Conservation (phyloP, 1,284 basidiomycete species). For the Irpex sp. region DNA sequence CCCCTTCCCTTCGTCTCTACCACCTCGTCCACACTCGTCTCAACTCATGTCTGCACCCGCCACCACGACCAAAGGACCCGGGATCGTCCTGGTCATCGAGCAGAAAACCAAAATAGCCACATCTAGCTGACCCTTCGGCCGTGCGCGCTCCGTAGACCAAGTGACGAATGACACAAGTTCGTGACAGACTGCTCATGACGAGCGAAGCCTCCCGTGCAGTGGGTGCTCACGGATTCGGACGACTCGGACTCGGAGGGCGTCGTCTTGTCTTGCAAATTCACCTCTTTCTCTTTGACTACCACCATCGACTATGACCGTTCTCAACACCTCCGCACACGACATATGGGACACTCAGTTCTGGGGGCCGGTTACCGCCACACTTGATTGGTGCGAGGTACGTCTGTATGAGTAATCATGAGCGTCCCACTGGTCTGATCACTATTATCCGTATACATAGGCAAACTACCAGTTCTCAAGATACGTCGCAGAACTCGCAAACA, state of each 20-base stretch:
- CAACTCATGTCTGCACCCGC: too few relatives aligned
- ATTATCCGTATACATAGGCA: conserved; percentile 30
- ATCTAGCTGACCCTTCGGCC: not conserved
- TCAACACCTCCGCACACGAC: not conserved
- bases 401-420: not conserved
- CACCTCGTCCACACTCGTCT: too few relatives aligned
- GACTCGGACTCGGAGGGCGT: not conserved
- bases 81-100: not conserved
- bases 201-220: not conserved
- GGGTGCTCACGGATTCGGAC: not conserved
- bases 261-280: not conserved
- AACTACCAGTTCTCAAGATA: conserved; percentile 70
- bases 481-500: conserved; percentile 63
- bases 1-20: too few relatives aligned
- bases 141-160: not conserved
- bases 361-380: conserved; percentile 60
- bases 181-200: not conserved
- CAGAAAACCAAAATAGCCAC: not conserved
- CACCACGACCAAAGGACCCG: not conserved
- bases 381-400: conserved; percentile 67
- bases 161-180: not conserved
- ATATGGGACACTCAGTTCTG: conserved; percentile 28
- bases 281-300: not conserved
- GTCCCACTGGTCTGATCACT: too few relatives aligned
- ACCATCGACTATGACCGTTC: not conserved